A percentile compares a stretch with the other conserved stretches of the same genome.
These are phyloP conservation scores for Endogone sp. DNA, from an alignment of 192 early-diverging fungal genomes.

Conservation along the genomic window DNA sequence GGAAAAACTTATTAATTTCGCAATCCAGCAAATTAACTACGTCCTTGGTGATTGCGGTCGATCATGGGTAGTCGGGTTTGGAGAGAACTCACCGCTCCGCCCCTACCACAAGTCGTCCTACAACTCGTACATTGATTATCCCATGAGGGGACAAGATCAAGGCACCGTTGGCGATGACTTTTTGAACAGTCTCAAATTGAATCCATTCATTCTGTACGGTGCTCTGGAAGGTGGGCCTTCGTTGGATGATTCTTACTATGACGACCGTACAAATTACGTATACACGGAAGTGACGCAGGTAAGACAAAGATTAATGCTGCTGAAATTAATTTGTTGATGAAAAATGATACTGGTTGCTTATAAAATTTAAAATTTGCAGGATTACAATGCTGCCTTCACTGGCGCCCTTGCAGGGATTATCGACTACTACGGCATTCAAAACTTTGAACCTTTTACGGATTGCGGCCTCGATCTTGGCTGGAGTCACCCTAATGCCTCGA, in stretches of 20 bases:
- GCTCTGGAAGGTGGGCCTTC: conserved; percentile 54
- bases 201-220: conserved; percentile 51
- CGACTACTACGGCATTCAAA: conserved; percentile 26
- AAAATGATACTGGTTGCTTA: no score
- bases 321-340: no score
- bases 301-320: no score
- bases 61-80: conserved; percentile 50
- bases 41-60: conserved; percentile 47
- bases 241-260: conserved; percentile 46
- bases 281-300: conserved; percentile 49
- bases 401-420: conserved; percentile 31
- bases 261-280: conserved; percentile 44
- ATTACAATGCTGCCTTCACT: neutral
- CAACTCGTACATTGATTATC: conserved; percentile 51
- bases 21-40: conserved; percentile 51
- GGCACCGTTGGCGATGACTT: conserved; percentile 44
- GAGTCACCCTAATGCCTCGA: conserved; percentile 29
- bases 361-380: conserved; percentile 16
- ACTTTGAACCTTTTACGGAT: conserved; percentile 30
- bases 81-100: conserved; percentile 37
- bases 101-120: conserved; percentile 53
- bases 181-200: conserved; percentile 26
- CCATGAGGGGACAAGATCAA: conserved; percentile 41
- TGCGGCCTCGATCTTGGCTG: conserved; percentile 33
- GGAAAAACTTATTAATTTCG: conserved; percentile 26